A percentile compares a stretch with the other conserved stretches of the same genome.
phyloP scores from a whole-genome alignment of 2,329 filamentous ascomycete genomes.

The Keithomyces neogunnii region DNA sequence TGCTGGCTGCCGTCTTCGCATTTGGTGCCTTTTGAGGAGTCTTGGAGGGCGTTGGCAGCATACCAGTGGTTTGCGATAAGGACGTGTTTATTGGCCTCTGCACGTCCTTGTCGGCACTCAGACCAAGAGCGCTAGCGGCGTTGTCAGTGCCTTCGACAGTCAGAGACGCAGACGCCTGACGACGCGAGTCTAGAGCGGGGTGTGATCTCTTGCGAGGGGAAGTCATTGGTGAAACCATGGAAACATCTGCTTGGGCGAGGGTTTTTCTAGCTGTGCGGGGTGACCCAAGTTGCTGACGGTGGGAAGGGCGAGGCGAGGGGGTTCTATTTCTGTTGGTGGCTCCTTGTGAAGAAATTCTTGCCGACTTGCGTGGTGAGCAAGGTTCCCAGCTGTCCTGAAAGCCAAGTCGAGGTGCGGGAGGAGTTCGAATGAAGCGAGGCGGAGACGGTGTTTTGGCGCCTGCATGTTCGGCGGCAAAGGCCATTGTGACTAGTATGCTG shows the following conservation, averaged over 20 bases:
- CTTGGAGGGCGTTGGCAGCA: constrained; percentile 72
- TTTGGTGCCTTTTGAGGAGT: constrained; percentile 59
- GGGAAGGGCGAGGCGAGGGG: constrained; percentile 40
- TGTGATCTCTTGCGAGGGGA: constrained; percentile 45
- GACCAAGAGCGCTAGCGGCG: constrained; percentile 33
- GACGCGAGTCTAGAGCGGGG: constrained; percentile 37
- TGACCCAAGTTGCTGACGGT: constrained; percentile 22
- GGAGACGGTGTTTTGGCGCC: constrained; percentile 48
- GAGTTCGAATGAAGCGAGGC: constrained; percentile 50
- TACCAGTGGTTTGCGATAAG: constrained; percentile 33
- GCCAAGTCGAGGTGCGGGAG: constrained; percentile 60
- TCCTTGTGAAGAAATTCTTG: constrained; percentile 52
- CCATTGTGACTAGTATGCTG: constrained; percentile 16
- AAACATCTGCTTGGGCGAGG: constrained; percentile 17
- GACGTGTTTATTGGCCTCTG: constrained; percentile 19
- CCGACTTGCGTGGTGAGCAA: constrained; percentile 62
- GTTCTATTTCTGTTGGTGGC: constrained; percentile 43
- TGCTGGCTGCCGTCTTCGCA: constrained; percentile 39
- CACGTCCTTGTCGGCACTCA: constrained; percentile 17
- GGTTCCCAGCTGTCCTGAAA: constrained; percentile 63
- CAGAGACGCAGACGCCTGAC: constrained; percentile 37
- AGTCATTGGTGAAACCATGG: constrained; percentile 32
- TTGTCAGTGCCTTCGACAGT: constrained; percentile 33
- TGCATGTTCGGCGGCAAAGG: constrained; percentile 9
- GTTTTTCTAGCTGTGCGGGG: constrained; percentile 24